Evolutionary conservation across 2,329 filamentous ascomycete species (phyloP).

Genomic region (Aspergillus nomiae): DNA sequence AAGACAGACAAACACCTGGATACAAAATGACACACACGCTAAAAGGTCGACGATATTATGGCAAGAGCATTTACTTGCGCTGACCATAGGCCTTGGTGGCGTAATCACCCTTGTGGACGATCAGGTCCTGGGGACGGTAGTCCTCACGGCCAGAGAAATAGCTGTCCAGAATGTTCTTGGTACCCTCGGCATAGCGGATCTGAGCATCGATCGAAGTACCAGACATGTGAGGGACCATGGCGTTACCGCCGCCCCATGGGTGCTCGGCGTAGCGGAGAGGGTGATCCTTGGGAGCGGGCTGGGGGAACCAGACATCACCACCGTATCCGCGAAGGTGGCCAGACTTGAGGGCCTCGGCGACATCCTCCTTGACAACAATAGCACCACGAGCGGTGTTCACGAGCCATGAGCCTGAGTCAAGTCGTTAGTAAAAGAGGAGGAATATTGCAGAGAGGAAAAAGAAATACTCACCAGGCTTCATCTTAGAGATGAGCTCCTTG

Average conservation of each 20-base stretch:
- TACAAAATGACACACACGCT: neutral
- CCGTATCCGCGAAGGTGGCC: constrained; percentile 67
- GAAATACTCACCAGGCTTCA: constrained; percentile 78
- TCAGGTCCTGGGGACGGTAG: constrained; percentile 88
- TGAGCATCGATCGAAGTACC: constrained; percentile 97
- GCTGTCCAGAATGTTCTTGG: constrained; percentile 85
- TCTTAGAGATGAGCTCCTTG: constrained; percentile 97
- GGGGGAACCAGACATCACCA: constrained; percentile 79
- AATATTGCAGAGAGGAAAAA: rapidly evolving
- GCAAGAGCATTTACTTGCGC: constrained; percentile 44
- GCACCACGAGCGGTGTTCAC: constrained; percentile 98
- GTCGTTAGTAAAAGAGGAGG: constrained; percentile 8
- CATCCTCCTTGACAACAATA: constrained; percentile 99
- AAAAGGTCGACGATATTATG: neutral
- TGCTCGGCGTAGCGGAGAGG: constrained; percentile 88
- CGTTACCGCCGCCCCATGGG: constrained; percentile 95
- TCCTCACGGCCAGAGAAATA: constrained; percentile 87
- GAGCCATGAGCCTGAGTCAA: constrained; percentile 75
- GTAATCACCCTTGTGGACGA: constrained; percentile 87
- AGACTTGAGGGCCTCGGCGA: constrained; percentile 86
- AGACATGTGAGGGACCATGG: constrained; percentile 98
- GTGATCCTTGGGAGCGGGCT: constrained; percentile 93
- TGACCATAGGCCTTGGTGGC: constrained; percentile 92
- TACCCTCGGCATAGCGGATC: constrained; percentile 83
- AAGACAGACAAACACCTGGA: neutral